Conservation (phyloP, 176 grass and related monocot species). For the Hsuehochloa calcarea region DNA sequence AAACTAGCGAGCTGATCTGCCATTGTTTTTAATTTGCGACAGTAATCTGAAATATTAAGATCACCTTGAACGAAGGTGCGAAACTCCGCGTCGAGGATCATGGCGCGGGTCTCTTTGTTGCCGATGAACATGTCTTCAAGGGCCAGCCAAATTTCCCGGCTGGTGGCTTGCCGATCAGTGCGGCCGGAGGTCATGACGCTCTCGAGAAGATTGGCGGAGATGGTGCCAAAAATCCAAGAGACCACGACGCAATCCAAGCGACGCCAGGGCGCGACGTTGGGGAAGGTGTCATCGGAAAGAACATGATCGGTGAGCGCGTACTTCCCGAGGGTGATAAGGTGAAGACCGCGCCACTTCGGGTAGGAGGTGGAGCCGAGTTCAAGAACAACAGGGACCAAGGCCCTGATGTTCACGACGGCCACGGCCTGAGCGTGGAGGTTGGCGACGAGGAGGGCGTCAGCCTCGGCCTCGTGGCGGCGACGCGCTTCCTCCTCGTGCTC, state of each 20-base stretch:
- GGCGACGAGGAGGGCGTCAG: neutral
- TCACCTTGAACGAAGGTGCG: too few relatives aligned
- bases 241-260: neutral
- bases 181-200: too few relatives aligned
- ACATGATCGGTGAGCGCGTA: neutral
- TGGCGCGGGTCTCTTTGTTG: too few relatives aligned
- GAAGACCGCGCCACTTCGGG: too few relatives aligned
- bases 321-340: too few relatives aligned
- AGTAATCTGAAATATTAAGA: too few relatives aligned
- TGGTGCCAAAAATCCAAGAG: neutral
- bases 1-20: too few relatives aligned
- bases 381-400: neutral
- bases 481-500: fast-evolving
- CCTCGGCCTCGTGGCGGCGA: neutral
- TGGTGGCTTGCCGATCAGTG: too few relatives aligned
- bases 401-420: neutral
- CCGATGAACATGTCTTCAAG: too few relatives aligned
- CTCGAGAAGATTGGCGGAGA: neutral
- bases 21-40: too few relatives aligned
- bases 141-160: too few relatives aligned
- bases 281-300: neutral
- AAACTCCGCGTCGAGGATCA: too few relatives aligned
- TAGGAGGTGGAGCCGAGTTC: neutral
- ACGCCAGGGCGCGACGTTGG: neutral
- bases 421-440: neutral